These are phyloP conservation scores for Olyra latifolia DNA, from an alignment of 176 grass and related monocot species.

Conservation along the genomic window DNA sequence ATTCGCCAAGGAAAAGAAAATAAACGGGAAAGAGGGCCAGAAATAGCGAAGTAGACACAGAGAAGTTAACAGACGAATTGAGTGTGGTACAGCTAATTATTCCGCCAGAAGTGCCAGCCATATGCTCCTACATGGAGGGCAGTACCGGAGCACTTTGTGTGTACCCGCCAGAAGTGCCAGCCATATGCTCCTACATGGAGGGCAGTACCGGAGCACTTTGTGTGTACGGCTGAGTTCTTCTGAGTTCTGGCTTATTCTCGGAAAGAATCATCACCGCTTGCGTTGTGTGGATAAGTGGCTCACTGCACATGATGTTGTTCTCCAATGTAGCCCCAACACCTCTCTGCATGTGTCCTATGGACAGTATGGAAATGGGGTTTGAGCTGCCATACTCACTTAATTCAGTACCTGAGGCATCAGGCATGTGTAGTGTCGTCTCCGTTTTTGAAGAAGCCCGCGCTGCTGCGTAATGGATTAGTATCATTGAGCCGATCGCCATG, in stretches of 20 bases:
- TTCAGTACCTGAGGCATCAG: conserved; percentile 18
- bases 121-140: background rate
- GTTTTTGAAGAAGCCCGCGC: background rate
- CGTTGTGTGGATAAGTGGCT: background rate
- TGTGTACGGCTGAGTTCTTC: background rate
- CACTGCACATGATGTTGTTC: conserved; percentile 24
- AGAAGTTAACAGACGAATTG: no score
- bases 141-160: background rate
- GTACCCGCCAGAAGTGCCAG: no score
- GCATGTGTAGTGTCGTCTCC: background rate
- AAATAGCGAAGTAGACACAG: no score
- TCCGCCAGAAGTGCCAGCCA: no score
- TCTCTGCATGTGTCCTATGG: background rate
- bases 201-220: background rate
- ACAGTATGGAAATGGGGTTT: background rate
- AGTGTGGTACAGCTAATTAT: no score
- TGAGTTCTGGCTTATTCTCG: background rate
- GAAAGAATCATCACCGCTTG: background rate
- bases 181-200: background rate
- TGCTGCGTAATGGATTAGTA: background rate
- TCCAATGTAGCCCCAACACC: background rate
- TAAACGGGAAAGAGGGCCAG: background rate
- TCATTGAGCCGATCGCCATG: conserved; percentile 25
- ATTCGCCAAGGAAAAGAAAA: background rate
- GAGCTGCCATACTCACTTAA: background rate